A percentile compares a stretch with the other conserved stretches of the same genome.
Conservation (phyloP, 2,329 filamentous ascomycete species). For the Fusarium begoniae region DNA sequence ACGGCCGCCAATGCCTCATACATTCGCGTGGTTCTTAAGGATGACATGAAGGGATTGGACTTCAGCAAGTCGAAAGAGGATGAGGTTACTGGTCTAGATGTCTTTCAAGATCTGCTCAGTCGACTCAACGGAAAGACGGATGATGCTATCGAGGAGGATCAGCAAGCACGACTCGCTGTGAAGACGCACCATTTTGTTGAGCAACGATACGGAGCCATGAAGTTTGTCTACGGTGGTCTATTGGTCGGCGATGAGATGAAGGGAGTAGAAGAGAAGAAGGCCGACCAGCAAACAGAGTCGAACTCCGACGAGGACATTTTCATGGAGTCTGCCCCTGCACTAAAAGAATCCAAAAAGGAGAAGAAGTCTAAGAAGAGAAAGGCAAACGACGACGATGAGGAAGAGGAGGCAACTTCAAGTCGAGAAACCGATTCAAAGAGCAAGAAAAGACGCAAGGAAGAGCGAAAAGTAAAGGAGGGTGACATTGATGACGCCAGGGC, state of each 20-base stretch:
- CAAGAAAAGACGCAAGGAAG: constrained; percentile 51
- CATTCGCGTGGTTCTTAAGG: constrained; percentile 85
- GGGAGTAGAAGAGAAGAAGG: constrained; percentile 42
- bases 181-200: constrained; percentile 79
- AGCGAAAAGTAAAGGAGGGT: constrained; percentile 47
- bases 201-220: constrained; percentile 80
- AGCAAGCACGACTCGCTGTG: constrained; percentile 72
- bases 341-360: constrained; percentile 49
- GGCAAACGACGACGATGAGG: constrained; percentile 50
- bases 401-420: constrained; percentile 44
- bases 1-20: constrained; percentile 84
- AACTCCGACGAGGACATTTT: constrained; percentile 33
- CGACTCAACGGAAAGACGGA: constrained; percentile 89
- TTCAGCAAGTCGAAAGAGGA: constrained; percentile 80
- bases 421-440: constrained; percentile 47
- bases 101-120: constrained; percentile 86
- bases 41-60: constrained; percentile 90
- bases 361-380: constrained; percentile 63
- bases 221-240: constrained; percentile 88
- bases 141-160: constrained; percentile 74
- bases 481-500: constrained; percentile 34
- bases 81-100: constrained; percentile 84
- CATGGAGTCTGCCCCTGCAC: constrained; percentile 33
- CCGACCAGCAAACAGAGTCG: constrained; percentile 12
- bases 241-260: constrained; percentile 66